A percentile compares a stretch with the other conserved stretches of the same genome.
Conservation (phyloP, 139 green algal genomes). For the Chlorella sp. region DNA sequence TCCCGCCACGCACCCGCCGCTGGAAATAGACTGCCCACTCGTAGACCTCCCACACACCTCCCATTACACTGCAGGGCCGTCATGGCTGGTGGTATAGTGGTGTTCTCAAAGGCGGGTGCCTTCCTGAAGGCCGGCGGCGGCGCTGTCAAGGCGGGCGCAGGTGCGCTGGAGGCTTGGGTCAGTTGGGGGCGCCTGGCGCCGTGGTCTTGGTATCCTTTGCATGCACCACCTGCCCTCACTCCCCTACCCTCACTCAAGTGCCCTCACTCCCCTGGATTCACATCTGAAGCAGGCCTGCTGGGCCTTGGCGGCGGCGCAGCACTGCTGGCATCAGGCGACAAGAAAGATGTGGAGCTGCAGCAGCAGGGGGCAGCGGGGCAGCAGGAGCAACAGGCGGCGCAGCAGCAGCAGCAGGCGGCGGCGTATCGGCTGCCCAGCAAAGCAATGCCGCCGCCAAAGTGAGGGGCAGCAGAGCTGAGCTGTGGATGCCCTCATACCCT, state of each 20-base stretch:
- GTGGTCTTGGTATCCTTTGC: too few relatives aligned
- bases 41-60: neutral
- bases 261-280: too few relatives aligned
- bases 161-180: too few relatives aligned
- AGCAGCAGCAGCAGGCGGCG: neutral
- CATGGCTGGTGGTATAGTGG: conserved; percentile 24
- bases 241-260: too few relatives aligned
- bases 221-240: too few relatives aligned
- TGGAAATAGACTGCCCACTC: neutral
- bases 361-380: neutral
- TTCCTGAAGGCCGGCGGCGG: conserved; percentile 42
- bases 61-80: conserved; percentile 24
- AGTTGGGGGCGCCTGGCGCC: too few relatives aligned
- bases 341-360: too few relatives aligned
- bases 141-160: neutral
- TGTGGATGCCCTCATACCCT: too few relatives aligned
- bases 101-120: conserved; percentile 38
- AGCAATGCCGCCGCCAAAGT: neutral
- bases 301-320: conserved; percentile 1
- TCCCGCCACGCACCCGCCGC: neutral
- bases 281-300: neutral
- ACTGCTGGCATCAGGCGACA: neutral
- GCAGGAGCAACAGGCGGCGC: neutral
- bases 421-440: conserved; percentile 12
- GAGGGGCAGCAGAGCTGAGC: too few relatives aligned